A percentile compares a stretch with the other conserved stretches of the same genome.
phyloP scores from a whole-genome alignment of 1,284 basidiomycete genomes.

The Ceratobasidium sp. region DNA sequence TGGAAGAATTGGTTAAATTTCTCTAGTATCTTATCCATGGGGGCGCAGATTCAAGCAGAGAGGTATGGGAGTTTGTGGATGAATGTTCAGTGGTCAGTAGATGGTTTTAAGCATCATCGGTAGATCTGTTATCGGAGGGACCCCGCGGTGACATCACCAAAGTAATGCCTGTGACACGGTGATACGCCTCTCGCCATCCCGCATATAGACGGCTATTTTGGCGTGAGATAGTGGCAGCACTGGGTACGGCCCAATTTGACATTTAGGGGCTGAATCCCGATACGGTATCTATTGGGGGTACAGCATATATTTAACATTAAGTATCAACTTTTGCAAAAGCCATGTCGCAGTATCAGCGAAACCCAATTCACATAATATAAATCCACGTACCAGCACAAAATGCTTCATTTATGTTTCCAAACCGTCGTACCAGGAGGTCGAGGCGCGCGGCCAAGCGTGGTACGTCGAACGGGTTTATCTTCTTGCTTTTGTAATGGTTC shows the following conservation, averaged over 20 bases:
- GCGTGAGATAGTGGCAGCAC: neutral
- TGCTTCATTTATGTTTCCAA: constrained; percentile 1
- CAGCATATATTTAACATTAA: no score
- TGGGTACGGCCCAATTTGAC: no score
- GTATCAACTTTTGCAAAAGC: no score
- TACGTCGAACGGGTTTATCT: constrained; percentile 26
- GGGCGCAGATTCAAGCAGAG: neutral
- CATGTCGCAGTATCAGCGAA: no score
- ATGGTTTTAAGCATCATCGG: constrained; percentile 6
- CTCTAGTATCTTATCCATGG: constrained; percentile 36
- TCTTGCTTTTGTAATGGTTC: constrained; percentile 1
- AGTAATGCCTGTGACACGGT: neutral
- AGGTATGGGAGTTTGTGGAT: neutral
- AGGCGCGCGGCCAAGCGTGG: constrained; percentile 22
- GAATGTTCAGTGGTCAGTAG: neutral
- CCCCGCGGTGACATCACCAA: constrained; percentile 35
- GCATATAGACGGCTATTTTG: constrained; percentile 33
- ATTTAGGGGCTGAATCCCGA: neutral
- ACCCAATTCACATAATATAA: no score
- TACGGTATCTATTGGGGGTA: neutral
- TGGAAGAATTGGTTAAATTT: constrained; percentile 35
- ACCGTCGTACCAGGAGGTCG: constrained; percentile 19
- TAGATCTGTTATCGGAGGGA: constrained; percentile 12
- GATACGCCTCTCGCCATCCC: constrained; percentile 1
- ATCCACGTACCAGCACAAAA: neutral